A percentile compares a stretch with the other conserved stretches of the same genome.
Conservation (phyloP, 208 protist species). For the Novymonas esmeraldas region DNA sequence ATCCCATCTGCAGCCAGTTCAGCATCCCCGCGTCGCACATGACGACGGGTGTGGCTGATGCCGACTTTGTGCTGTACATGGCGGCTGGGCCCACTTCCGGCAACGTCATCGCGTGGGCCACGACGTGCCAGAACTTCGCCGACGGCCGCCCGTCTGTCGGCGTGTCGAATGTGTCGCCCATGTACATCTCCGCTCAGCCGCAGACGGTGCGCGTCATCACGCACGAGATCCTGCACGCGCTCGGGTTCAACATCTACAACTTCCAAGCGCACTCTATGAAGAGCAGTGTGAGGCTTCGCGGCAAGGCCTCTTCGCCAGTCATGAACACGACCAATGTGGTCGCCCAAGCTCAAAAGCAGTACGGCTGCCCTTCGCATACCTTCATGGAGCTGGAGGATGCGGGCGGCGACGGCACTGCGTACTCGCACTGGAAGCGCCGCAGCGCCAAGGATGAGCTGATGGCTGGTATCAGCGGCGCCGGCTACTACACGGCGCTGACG, state of each 20-base stretch:
- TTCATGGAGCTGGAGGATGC: slow-evolving; percentile 82
- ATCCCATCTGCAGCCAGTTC: slow-evolving; percentile 35
- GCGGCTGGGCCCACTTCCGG: slow-evolving; percentile 26
- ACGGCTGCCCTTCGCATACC: slow-evolving; percentile 47
- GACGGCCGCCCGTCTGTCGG: slow-evolving; percentile 36
- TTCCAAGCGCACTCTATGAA: slow-evolving; percentile 18
- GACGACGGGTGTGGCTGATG: slow-evolving; percentile 36
- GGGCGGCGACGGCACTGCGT: slow-evolving; percentile 42
- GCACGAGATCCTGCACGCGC: slow-evolving; percentile 85
- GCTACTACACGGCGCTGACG: slow-evolving; percentile 67
- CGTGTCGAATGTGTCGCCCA: slow-evolving; percentile 49
- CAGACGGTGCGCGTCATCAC: slow-evolving; percentile 29
- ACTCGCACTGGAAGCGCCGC: slow-evolving; percentile 90
- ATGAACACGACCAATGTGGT: slow-evolving; percentile 41
- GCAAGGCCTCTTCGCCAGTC: slow-evolving; percentile 21
- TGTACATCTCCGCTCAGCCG: slow-evolving; percentile 15
- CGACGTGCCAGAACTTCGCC: slow-evolving; percentile 29
- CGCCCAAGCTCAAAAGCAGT: slow-evolving; percentile 46
- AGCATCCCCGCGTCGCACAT: slow-evolving; percentile 42
- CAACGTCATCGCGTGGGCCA: slow-evolving; percentile 38
- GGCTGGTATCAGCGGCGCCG: slow-evolving; percentile 31
- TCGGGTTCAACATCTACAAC: slow-evolving; percentile 53
- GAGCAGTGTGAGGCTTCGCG: slow-evolving; percentile 17
- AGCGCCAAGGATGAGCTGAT: slow-evolving; percentile 84
- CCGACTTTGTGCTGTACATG: slow-evolving; percentile 71